Base-by-base conservation (phyloP, 176 grass and related monocot species). In the Musa troglodytarum region DNA sequence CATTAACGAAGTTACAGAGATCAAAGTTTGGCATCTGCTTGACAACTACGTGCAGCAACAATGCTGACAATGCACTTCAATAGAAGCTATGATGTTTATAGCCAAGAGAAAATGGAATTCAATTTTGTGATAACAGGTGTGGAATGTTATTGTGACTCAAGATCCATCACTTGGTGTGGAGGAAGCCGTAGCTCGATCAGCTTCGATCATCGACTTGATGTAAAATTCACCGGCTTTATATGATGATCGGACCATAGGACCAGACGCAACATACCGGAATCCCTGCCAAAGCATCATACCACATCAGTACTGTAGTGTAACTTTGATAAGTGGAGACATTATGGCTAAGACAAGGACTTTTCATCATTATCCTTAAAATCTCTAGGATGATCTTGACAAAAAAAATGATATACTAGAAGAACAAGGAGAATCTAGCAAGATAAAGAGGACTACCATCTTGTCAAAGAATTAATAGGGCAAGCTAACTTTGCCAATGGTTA, bases 191-290 rank as follows among this genome's bases (percentile, higher is more conserved):
- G 29, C 82, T 55, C 87, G 79, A 20, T 96, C 93, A 20, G 88
- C 85, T 83, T 96, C 93, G 6, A 92, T 96, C 93, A 96, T 92
- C 17, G 93, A 84, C 15, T 92, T 96, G 79, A 96, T 96, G 67
- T 96, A 96, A 77, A 92, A 96, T 64, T 96, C 90, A 29, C 93
- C 93, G 1, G 89, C 90, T 80, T 96, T 96, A 80, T 96, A 96
- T 1, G 93, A 96, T 2, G 93, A 96, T 17, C 93, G 80, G 59
- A 96, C 93, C 87, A 96, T 90, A 16, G 93, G 89, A 19, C 93
- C 93, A 26, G 93, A 96, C 17, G 93, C 90, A 76, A 92, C 87
- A 76, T 96, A 96, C 50, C 87, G 83, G 75, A 96, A 92, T 53
- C 93, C 93, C 93, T 96, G 81, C 49, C 81, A 85, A 77, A 1